phyloP scores from a whole-genome alignment of 768 basidiomycete species.

The Cystofilobasidium capitatum region DNA sequence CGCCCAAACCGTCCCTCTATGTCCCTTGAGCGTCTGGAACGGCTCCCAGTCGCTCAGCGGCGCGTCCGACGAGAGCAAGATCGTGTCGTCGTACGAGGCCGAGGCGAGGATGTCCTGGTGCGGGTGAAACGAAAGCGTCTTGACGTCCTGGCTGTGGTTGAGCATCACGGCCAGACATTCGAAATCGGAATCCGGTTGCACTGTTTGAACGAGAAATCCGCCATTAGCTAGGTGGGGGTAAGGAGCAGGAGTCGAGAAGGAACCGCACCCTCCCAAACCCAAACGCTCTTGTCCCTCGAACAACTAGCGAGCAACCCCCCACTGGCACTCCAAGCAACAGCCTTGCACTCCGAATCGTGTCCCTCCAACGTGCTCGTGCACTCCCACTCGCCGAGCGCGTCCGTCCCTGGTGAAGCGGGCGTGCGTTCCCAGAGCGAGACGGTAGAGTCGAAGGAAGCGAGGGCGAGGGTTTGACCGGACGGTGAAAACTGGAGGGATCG shows the following conservation, averaged over 20 bases:
- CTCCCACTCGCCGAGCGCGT: constrained; percentile 78
- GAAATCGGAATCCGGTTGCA: constrained; percentile 82
- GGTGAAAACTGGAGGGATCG: constrained; percentile 81
- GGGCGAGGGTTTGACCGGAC: constrained; percentile 72
- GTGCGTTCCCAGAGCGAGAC: constrained; percentile 79
- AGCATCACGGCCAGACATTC: constrained; percentile 91
- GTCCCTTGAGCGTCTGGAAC: constrained; percentile 69
- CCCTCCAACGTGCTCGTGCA: constrained; percentile 79
- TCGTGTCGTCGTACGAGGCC: constrained; percentile 90
- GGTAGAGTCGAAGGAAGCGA: constrained; percentile 86
- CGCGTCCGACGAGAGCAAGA: constrained; percentile 87
- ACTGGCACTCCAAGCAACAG: constrained; percentile 69
- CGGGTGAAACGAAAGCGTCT: constrained; percentile 90
- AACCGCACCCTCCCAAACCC: constrained; percentile 89
- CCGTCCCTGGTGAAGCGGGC: constrained; percentile 48
- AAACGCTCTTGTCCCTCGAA: constrained; percentile 92
- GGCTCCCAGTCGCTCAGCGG: constrained; percentile 90
- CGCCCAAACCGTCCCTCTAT: constrained; percentile 84
- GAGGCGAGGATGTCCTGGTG: constrained; percentile 95
- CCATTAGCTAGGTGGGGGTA: neutral
- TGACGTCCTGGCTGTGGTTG: constrained; percentile 96
- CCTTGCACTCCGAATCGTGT: constrained; percentile 92
- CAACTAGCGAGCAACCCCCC: constrained; percentile 81
- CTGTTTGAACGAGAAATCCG: constrained; percentile 43
- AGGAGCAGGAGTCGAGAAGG: neutral